Base-by-base conservation (phyloP, 345 rosid species). In the Populus alba region DNA sequence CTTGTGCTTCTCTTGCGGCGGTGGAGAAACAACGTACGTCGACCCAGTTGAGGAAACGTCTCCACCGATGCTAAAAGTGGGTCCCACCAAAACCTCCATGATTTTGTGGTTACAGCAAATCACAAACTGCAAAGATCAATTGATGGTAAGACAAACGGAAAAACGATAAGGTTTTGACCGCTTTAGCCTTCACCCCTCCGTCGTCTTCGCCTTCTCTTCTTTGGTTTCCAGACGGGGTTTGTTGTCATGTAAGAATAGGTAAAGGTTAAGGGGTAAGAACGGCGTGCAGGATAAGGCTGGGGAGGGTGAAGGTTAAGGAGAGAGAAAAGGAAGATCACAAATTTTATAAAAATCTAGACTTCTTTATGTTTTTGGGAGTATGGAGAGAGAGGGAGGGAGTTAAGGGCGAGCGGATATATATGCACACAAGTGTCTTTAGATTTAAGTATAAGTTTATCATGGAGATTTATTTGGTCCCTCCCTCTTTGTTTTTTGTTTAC, bases 21-120 rank as follows among this genome's bases (percentile, higher is more conserved):
- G 27, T 3, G 82, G 84, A 9, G 25, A 25, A 7, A 61, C 66
- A 29, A 55, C 88, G 77, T 39, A 83, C 75, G 80, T 1, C 15
- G 74, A 6, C 1, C 57, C 68, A 8, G 75, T 18, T 18, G 85
- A 27, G 9, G 87, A 68, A 2, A 78, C 86, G 16, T 86, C 63
- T 23, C 63, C 63, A 15, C 63, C 89, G 81, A 87, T 80, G 63
- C 73, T 65, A 71, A 83, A 80, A 49, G 81, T 79, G 57, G 91
- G 79, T 66, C 95, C 91, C 71, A 83, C 83, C 79, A 92, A 5
- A 51, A 91, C 85, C 86, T 91, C 92, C 97, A 91, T 90, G 31
- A 10, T 35, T 51, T 51, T 31, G 63, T 33, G 39, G 45, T 38
- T 20, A 8, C 17, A 25, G 27, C 20, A 25, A 59, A n/a, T 59